Conservation (phyloP, 2,329 filamentous ascomycete species). For the Alternaria sp. region DNA sequence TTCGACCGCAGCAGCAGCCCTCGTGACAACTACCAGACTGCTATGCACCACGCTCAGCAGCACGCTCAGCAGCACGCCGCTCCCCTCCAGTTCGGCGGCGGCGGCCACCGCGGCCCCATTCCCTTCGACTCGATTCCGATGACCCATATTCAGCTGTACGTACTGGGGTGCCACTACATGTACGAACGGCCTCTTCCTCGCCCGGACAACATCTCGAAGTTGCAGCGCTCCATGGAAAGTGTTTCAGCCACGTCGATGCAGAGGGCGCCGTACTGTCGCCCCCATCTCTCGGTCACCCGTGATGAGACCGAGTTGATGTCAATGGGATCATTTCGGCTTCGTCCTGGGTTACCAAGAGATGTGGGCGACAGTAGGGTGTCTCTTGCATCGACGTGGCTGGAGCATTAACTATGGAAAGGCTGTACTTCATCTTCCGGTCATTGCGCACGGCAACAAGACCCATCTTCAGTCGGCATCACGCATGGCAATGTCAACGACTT, state of each 20-base stretch:
- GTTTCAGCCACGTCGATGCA: neutral
- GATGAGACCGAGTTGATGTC: too few species aligned
- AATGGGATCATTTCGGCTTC: too few species aligned
- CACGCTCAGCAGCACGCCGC: constrained; percentile 24
- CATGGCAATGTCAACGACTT: neutral
- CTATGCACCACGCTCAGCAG: constrained; percentile 24
- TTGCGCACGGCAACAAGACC: neutral
- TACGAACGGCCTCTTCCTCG: neutral
- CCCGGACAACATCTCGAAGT: neutral
- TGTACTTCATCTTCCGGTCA: neutral
- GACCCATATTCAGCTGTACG: constrained; percentile 27
- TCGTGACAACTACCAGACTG: constrained; percentile 39
- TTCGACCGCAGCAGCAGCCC: constrained; percentile 77
- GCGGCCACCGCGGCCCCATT: constrained; percentile 25
- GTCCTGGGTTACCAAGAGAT: too few species aligned
- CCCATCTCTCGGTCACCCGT: neutral
- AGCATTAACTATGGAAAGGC: too few species aligned
- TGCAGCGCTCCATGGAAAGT: neutral
- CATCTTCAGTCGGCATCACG: neutral
- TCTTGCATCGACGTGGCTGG: neutral
- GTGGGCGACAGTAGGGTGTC: neutral
- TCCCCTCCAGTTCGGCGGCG: constrained; percentile 19
- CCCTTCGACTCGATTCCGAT: constrained; percentile 39
- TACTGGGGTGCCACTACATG: constrained; percentile 17
- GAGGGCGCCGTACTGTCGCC: neutral